These are phyloP conservation scores for Aspergillus melleus DNA, from an alignment of 2,329 filamentous ascomycete genomes.

Conservation along the genomic window DNA sequence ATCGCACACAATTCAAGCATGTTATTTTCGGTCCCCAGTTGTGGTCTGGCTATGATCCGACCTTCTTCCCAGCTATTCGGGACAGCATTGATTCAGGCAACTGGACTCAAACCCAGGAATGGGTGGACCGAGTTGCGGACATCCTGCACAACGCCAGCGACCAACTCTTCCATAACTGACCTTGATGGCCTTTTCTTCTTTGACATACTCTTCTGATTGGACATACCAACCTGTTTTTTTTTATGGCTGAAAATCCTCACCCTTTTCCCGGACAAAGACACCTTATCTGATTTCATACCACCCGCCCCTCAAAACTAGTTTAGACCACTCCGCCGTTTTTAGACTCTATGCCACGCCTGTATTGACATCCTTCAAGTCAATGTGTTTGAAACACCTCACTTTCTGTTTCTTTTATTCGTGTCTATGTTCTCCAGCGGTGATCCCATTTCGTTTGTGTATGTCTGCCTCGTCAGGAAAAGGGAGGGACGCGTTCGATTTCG, in stretches of 20 bases:
- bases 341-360: background rate
- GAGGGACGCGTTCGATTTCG: background rate
- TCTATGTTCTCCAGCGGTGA: background rate
- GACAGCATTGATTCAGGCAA: slow-evolving; percentile 73
- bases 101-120: slow-evolving; percentile 66
- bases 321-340: background rate
- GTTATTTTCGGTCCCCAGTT: slow-evolving; percentile 81
- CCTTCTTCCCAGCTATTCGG: slow-evolving; percentile 78
- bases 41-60: slow-evolving; percentile 69
- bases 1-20: slow-evolving; percentile 88
- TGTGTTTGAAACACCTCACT: background rate
- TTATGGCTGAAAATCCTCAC: background rate
- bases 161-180: slow-evolving; percentile 41
- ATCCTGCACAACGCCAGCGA: slow-evolving; percentile 65
- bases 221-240: background rate
- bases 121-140: slow-evolving; percentile 69
- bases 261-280: background rate
- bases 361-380: background rate
- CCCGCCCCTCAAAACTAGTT: background rate
- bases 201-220: background rate
- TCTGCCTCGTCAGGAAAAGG: background rate
- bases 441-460: background rate
- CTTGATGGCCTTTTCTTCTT: slow-evolving; percentile 12
- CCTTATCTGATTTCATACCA: background rate
- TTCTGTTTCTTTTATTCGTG: background rate